phyloP scores from a whole-genome alignment of 2,329 filamentous ascomycete species.

The Trichoderma semiorbis region DNA sequence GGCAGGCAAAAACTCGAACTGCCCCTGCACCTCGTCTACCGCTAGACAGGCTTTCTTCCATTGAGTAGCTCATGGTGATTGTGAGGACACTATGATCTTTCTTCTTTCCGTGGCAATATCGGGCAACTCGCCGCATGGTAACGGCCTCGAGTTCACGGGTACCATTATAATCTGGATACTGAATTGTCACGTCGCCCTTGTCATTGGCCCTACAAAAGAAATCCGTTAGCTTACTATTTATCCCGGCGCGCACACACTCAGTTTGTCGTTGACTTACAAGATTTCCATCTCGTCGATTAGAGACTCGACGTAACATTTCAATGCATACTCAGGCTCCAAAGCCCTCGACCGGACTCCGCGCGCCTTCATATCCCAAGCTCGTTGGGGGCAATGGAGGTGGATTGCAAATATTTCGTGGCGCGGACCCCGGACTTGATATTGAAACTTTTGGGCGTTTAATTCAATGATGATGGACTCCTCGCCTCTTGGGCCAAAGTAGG shows the following conservation, averaged over 20 bases:
- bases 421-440: conserved; percentile 23
- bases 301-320: conserved; percentile 22
- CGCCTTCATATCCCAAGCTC: conserved; percentile 34
- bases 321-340: conserved; percentile 17
- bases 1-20: neutral
- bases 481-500: neutral
- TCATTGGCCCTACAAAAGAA: neutral
- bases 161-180: neutral
- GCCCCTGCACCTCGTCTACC: conserved; percentile 1
- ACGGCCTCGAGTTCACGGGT: neutral
- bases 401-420: conserved; percentile 23
- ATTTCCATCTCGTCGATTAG: conserved; percentile 26
- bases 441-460: conserved; percentile 28
- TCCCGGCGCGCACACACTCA: neutral
- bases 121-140: conserved; percentile 12
- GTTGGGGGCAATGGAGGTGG: conserved; percentile 30
- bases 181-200: neutral
- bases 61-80: neutral
- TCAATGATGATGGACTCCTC: conserved; percentile 24
- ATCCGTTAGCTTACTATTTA: neutral
- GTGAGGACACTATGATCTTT: neutral
- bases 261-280: conserved; percentile 22
- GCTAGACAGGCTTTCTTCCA: neutral
- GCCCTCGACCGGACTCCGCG: conserved; percentile 19
- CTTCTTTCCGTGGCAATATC: neutral